Base-by-base conservation (phyloP, 768 basidiomycete species). In the Boletus rex-veris region DNA sequence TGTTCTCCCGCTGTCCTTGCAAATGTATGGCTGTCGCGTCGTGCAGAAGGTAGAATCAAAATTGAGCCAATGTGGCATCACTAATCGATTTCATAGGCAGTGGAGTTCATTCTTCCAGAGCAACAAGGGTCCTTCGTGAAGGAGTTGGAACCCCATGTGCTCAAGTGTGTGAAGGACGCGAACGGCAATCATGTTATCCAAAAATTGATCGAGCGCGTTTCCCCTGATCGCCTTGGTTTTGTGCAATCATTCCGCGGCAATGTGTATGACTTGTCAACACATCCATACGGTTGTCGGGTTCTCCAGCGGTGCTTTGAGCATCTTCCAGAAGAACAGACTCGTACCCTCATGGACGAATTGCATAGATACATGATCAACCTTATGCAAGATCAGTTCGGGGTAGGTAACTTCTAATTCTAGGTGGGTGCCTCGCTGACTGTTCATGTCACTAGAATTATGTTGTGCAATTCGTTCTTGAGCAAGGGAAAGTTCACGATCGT, bases 171-270 rank as follows among this genome's bases (percentile, higher is more conserved):
- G 56, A 88, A 88, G 65, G 92, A 96, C 64, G 82, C 87, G 18
- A 94, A 98, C 62, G 93, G 91, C 52, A 98, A 98, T 62, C 95
- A 98, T 73, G 95, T 97, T 70, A 81, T 94, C 48, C 91, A 98
- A 76, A 94, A 93, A 60, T 74, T 97, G 41, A 82, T 98, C 50
- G 86, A 93, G 66, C 79, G 84, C 8, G 86, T 95, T 24, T 77
- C 85, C 16, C 77, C 89, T 7, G 89, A 93, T 21, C 83, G 85
- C 18, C 77, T 94, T 31, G 77, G 77, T 4, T 93, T 95, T 65
- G 80, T 97, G 48, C 75, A 79, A 42, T 74, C 78, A 5, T 94
- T 97, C 75, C 76, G 80, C 5, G 88, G 88, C 6, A 85, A 86
- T 58, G 88, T 96, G 26, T 81, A 82, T 54, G 85, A 89, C 53